phyloP scores from a whole-genome alignment of 1,284 basidiomycete genomes.

The Phenoliferia sp. region DNA sequence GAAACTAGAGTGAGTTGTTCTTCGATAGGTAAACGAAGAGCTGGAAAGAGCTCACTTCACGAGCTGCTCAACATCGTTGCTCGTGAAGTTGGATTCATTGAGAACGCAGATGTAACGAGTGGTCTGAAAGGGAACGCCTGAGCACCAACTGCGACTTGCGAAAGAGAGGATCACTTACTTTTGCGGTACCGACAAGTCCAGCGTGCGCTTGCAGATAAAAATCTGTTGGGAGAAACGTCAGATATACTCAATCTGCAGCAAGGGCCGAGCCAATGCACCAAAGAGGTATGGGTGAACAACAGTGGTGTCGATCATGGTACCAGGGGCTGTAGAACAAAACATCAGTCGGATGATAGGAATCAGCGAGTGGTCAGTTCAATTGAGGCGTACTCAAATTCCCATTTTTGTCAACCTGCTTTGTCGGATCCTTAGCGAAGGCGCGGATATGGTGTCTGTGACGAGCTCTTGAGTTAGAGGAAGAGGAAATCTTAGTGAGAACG shows the following conservation, averaged over 20 bases:
- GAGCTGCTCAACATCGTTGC: constrained; percentile 38
- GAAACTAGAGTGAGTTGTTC: constrained; percentile 27
- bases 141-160: background rate
- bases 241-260: too few relatives aligned
- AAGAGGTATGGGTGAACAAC: constrained; percentile 47
- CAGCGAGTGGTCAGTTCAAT: background rate
- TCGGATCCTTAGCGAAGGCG: constrained; percentile 42
- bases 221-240: too few relatives aligned
- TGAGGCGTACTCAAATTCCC: constrained; percentile 43
- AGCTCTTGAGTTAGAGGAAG: background rate
- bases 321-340: constrained; percentile 6
- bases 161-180: constrained; percentile 27
- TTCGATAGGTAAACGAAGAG: background rate
- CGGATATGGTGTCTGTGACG: constrained; percentile 42
- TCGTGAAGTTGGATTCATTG: constrained; percentile 44
- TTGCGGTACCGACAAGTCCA: constrained; percentile 42
- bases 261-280: too few relatives aligned
- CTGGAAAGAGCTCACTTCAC: constrained; percentile 15
- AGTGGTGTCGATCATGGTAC: constrained; percentile 40
- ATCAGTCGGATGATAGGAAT: background rate
- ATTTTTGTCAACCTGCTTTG: constrained; percentile 41
- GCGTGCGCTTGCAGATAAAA: constrained; percentile 43
- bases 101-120: constrained; percentile 44
- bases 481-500: background rate
- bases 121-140: constrained; percentile 41